These are phyloP conservation scores for Asterophora parasitica DNA, from an alignment of 768 basidiomycete genomes.

Conservation along the genomic window DNA sequence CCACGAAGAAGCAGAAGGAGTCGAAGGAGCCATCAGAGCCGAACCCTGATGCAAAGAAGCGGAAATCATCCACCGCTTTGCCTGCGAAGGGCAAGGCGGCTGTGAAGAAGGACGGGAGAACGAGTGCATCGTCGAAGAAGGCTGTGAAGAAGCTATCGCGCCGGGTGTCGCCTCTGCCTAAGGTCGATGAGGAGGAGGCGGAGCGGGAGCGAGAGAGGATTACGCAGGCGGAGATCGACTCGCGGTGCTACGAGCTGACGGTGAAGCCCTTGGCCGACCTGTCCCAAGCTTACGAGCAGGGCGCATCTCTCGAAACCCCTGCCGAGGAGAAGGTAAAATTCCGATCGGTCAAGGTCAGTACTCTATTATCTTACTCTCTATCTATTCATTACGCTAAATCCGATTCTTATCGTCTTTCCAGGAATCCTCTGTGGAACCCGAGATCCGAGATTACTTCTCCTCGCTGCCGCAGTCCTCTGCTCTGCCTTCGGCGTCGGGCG, in stretches of 20 bases:
- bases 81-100: slow-evolving; percentile 26
- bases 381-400: neutral
- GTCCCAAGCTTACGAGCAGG: slow-evolving; percentile 58
- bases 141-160: slow-evolving; percentile 34
- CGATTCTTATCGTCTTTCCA: slow-evolving; percentile 21
- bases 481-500: slow-evolving; percentile 21
- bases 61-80: slow-evolving; percentile 42
- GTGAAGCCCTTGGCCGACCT: slow-evolving; percentile 77
- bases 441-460: slow-evolving; percentile 51
- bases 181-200: slow-evolving; percentile 48
- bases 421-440: slow-evolving; percentile 54
- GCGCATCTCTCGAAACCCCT: slow-evolving; percentile 27
- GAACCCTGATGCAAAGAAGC: slow-evolving; percentile 53
- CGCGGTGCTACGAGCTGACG: slow-evolving; percentile 77
- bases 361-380: neutral
- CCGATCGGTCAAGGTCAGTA: slow-evolving; percentile 45
- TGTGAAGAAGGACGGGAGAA: slow-evolving; percentile 35
- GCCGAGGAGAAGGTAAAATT: slow-evolving; percentile 32
- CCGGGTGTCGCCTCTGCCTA: slow-evolving; percentile 57
- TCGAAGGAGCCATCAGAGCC: slow-evolving; percentile 37
- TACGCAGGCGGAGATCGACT: slow-evolving; percentile 55
- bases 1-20: slow-evolving; percentile 41
- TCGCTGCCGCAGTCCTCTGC: slow-evolving; percentile 30
- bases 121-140: slow-evolving; percentile 30
- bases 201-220: slow-evolving; percentile 27